Base-by-base conservation (phyloP, 495 filamentous ascomycete genomes). In the Sordaria brevicollis region DNA sequence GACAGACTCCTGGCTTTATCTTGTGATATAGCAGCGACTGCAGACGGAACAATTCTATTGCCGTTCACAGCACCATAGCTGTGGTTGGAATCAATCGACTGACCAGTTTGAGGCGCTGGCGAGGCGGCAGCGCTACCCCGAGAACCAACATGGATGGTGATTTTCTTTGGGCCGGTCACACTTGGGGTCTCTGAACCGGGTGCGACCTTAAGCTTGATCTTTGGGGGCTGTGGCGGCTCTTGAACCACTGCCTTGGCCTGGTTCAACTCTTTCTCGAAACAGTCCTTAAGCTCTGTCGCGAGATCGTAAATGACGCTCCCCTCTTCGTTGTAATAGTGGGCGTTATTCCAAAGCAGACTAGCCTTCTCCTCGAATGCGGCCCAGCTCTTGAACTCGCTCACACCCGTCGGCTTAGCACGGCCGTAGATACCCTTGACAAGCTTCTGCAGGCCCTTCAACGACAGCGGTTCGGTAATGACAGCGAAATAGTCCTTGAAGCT, bases 291-390 rank as follows among this genome's bases (percentile, higher is more conserved):
- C 36, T 92, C 85, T 21, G 87, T 86, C 21, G 92, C 92, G 68
- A 93, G 83, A 21, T 84, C 80, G 66, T 85, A 90, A 41, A 97
- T 91, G 17, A 90, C 88, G 74, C 93, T 96, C 3, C 86, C 91
- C 73, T 96, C 93, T 74, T 96, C 93, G 73, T 97, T 97, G 79
- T 93, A 97, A 35, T 88, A 86, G 66, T 89, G 88, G 5, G 93
- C 94, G 80, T 97, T 97, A 39, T 84, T 86, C 91, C 93, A 96
- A 35, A 97, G 89, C 68, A 89, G 86, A 71, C 85, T 89, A 62
- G 92, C 83, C 70, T 90, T 92, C 13, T 91, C 87, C 78, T 93
- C 92, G 70, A 97, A 94, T 4, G 87, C 83, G 49, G 88, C 79
- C 93, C 93, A 97, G 29, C 79, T 89, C 72, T 90, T 91, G 77